Percentiles rank a stretch among this genome's conserved stretches.
Evolutionary conservation across 1,139 yeast genomes (phyloP).

Genomic region (Scheffersomyces titani): DNA sequence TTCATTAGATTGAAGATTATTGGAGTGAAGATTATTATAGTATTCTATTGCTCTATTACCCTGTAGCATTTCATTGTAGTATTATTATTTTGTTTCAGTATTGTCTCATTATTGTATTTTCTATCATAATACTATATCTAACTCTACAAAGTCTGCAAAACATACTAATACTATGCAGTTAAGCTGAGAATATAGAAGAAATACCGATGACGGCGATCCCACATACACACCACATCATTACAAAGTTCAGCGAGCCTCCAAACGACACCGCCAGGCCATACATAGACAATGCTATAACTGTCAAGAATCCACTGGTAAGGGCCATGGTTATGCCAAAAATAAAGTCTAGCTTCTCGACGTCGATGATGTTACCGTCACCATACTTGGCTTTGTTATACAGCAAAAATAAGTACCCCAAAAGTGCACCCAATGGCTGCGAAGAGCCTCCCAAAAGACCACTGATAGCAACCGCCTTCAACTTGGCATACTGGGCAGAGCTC

Average conservation of each 20-base stretch:
- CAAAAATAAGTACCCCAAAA: constrained; percentile 64
- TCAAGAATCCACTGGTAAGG: constrained; percentile 79
- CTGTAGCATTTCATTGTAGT: not conserved
- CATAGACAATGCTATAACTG: constrained; percentile 83
- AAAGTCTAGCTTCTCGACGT: constrained; percentile 35
- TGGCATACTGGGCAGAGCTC: constrained; percentile 26
- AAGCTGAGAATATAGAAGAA: constrained; percentile 16
- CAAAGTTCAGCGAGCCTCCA: constrained; percentile 60
- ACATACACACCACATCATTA: constrained; percentile 51
- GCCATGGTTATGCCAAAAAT: constrained; percentile 69
- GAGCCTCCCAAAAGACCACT: constrained; percentile 75
- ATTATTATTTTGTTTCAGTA: not conserved
- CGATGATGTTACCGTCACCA: constrained; percentile 23
- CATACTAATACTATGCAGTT: not conserved
- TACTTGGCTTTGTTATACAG: constrained; percentile 33
- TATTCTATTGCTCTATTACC: not conserved
- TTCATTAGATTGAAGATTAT: too few species aligned
- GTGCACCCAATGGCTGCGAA: constrained; percentile 89
- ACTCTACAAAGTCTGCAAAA: not conserved
- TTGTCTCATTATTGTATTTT: not conserved
- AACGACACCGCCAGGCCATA: constrained; percentile 73
- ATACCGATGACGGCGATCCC: constrained; percentile 47
- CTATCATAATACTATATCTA: too few species aligned
- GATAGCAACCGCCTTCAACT: constrained; percentile 64
- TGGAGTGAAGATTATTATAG: too few species aligned